Evolutionary conservation across 768 basidiomycete genomes (phyloP), one percentile per base, ranked within the genome.

Genomic region (Kwoniella sp.): DNA sequence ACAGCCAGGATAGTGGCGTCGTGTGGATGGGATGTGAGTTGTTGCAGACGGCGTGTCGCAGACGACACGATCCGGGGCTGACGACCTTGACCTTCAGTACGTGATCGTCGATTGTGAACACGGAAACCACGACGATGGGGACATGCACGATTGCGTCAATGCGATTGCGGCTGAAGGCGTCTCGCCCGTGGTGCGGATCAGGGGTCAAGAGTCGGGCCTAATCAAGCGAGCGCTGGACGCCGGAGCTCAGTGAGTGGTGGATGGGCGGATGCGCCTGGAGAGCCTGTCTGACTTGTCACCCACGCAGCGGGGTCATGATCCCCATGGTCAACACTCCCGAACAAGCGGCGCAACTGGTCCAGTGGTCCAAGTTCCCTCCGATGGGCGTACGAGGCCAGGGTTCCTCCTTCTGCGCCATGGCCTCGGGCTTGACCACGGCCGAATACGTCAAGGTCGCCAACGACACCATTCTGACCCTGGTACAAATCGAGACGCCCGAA

Each of bases 401-500:
- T 19, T 63, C 61, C 1, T 25, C 59, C 9, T 70, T 70, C 56
- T 47, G 61, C 5, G 49, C 59, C 17, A 59, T 70, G 22, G 69
- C 33, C 11, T 60, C 61, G 34, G 69, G 67, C 10, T 38, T 70
- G 2, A 60, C 59, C 26, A 59, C 57, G 5, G 65, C 69, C n/a
- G 69, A 69, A 19, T 74, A 74, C 55, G 60, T 71, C 46, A 46
- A 53, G 22, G 28, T 49, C 4, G 85, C 84, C 1, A 84, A 85
- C 59, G 77, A 82, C 0, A 75, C 76, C 9, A 67, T 83, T 28
- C 56, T 82, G 25, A 77, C 83, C 14, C 80, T 84, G 74, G 76
- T 85, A 0, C 85, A 87, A 71, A 85, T 87, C 46, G 84, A 86
- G 70, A 85, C 78, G 2, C 73, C 64, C 41, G 81, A 84, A 40